Evolutionary conservation across 805 yeast species (phyloP).

Genomic region (Candida ulmi): DNA sequence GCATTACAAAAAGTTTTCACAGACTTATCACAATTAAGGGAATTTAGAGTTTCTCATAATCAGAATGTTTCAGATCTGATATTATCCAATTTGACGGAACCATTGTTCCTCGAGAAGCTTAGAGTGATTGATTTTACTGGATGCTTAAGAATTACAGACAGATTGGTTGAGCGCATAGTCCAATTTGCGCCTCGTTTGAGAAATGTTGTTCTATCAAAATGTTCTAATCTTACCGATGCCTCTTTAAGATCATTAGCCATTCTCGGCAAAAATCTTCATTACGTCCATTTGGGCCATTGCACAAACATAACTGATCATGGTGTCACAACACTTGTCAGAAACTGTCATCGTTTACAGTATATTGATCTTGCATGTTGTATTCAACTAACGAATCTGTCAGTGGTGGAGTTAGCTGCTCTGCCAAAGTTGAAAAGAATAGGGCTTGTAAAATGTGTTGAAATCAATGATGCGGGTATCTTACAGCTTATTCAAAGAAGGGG

Average conservation of each 20-base stretch:
- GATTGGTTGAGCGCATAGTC: slow-evolving; percentile 66
- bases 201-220: slow-evolving; percentile 85
- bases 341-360: slow-evolving; percentile 82
- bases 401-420: slow-evolving; percentile 67
- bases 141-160: slow-evolving; percentile 77
- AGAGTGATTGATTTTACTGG: slow-evolving; percentile 83
- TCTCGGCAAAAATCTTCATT: slow-evolving; percentile 76
- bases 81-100: slow-evolving; percentile 47
- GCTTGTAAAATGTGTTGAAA: slow-evolving; percentile 81
- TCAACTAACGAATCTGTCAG: slow-evolving; percentile 78
- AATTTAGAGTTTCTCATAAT: slow-evolving; percentile 76
- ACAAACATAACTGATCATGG: slow-evolving; percentile 85
- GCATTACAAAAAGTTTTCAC: slow-evolving; percentile 52
- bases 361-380: slow-evolving; percentile 94
- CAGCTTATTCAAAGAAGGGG: slow-evolving; percentile 65
- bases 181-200: slow-evolving; percentile 77
- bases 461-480: slow-evolving; percentile 78
- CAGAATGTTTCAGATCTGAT: slow-evolving; percentile 62
- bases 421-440: slow-evolving; percentile 88
- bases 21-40: slow-evolving; percentile 69
- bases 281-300: slow-evolving; percentile 93
- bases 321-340: slow-evolving; percentile 63
- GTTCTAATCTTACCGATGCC: slow-evolving; percentile 79
- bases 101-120: slow-evolving; percentile 51
- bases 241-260: slow-evolving; percentile 65